phyloP scores from a whole-genome alignment of 805 yeast genomes.

The Yamadazyma scolyti region DNA sequence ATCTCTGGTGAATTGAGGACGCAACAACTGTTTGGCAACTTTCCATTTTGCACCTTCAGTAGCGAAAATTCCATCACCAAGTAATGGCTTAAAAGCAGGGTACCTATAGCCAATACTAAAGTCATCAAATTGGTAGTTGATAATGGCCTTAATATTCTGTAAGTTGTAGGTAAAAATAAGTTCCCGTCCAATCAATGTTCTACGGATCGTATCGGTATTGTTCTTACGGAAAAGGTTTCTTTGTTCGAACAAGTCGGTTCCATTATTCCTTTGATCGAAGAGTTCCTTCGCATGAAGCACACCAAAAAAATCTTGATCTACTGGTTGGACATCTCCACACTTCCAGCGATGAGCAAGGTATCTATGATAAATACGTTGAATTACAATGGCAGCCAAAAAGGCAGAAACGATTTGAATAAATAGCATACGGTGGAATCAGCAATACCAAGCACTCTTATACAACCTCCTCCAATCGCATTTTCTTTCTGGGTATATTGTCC shows the following conservation, averaged over 20 bases:
- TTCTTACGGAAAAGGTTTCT: slow-evolving; percentile 4
- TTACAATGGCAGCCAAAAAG: background rate
- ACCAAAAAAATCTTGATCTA: slow-evolving; percentile 11
- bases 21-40: slow-evolving; percentile 30
- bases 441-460: too few species aligned
- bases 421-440: too few species aligned
- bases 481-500: too few species aligned
- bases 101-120: slow-evolving; percentile 31
- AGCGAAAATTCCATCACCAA: slow-evolving; percentile 38
- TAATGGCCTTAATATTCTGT: slow-evolving; percentile 32
- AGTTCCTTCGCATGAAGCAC: slow-evolving; percentile 6
- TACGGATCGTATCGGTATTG: slow-evolving; percentile 15
- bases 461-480: too few species aligned
- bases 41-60: slow-evolving; percentile 37
- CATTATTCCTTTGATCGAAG: slow-evolving; percentile 8
- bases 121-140: slow-evolving; percentile 33
- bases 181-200: slow-evolving; percentile 15
- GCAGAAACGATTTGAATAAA: too few species aligned
- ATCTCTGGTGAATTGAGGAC: slow-evolving; percentile 38
- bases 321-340: slow-evolving; percentile 4
- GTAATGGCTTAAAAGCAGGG: slow-evolving; percentile 24
- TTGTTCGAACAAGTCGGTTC: slow-evolving; percentile 9
- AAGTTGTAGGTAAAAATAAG: slow-evolving; percentile 29
- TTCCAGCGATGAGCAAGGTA: slow-evolving; percentile 6
- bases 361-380: background rate